A percentile compares a stretch with the other conserved stretches of the same genome.
These are phyloP conservation scores for Euphrasia confusa DNA, from an alignment of 257 asterid species.

Conservation along the genomic window DNA sequence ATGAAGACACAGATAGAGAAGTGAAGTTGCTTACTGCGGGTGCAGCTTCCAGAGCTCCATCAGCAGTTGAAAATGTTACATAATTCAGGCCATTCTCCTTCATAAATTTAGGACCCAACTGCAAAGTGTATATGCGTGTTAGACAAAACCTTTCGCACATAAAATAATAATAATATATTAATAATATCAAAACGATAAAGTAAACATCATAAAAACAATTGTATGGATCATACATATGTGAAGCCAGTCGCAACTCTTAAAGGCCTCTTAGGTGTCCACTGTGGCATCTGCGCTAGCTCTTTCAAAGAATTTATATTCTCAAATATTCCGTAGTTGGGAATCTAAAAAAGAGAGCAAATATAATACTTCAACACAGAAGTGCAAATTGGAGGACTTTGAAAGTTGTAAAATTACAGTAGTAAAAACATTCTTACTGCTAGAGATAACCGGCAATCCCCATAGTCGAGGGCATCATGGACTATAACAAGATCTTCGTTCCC, in stretches of 20 bases:
- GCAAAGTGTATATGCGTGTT: slow-evolving; percentile 27
- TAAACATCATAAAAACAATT: slow-evolving; percentile 8
- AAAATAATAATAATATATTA: neutral
- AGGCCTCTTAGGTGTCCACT: slow-evolving; percentile 93
- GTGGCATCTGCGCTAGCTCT: slow-evolving; percentile 90
- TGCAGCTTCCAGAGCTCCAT: slow-evolving; percentile 99
- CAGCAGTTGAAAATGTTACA: slow-evolving; percentile 87
- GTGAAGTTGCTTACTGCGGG: slow-evolving; percentile 60
- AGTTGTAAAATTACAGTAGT: slow-evolving; percentile 4
- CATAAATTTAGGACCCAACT: slow-evolving; percentile 93
- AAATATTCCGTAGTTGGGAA: slow-evolving; percentile 94
- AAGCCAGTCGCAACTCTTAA: slow-evolving; percentile 97
- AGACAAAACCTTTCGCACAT: slow-evolving; percentile 11
- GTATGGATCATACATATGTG: slow-evolving; percentile 54
- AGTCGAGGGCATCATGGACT: slow-evolving; percentile 84
- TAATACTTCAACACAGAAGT: slow-evolving; percentile 18
- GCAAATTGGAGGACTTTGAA: slow-evolving; percentile 9
- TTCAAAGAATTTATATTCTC: slow-evolving; percentile 82
- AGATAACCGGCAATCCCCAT: slow-evolving; percentile 92
- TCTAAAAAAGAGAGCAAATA: slow-evolving; percentile 38
- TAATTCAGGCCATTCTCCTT: slow-evolving; percentile 68
- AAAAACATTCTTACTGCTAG: slow-evolving; percentile 59
- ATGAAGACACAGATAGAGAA: slow-evolving; percentile 12
- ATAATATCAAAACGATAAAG: slow-evolving; percentile 12
- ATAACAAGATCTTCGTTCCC: slow-evolving; percentile 86